A percentile compares a stretch with the other conserved stretches of the same genome.
phyloP scores from a whole-genome alignment of 805 yeast genomes.

The Saccharomycopsis guyanensis region DNA sequence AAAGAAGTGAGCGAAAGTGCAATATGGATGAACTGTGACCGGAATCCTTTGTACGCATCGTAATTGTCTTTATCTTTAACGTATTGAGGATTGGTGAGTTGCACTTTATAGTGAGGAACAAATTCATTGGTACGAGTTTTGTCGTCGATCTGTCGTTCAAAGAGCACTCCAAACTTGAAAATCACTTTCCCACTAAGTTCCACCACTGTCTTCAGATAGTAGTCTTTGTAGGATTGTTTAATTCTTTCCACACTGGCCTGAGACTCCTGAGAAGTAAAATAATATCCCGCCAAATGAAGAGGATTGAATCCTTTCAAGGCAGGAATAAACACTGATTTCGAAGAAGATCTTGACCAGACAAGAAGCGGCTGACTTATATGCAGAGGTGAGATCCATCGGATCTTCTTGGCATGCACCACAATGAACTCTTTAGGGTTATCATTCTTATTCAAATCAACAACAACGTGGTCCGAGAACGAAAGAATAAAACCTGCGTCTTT shows the following conservation, averaged over 20 bases:
- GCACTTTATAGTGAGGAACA: constrained; percentile 53
- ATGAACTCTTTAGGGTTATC: constrained; percentile 65
- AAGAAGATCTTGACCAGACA: constrained; percentile 51
- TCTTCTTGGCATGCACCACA: constrained; percentile 51
- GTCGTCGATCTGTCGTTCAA: constrained; percentile 38
- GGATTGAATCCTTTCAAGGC: constrained; percentile 21
- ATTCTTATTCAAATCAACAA: constrained; percentile 52
- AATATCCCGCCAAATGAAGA: constrained; percentile 24
- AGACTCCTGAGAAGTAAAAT: constrained; percentile 17
- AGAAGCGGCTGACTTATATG: constrained; percentile 47
- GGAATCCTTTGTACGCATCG: constrained; percentile 74
- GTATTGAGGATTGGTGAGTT: constrained; percentile 47
- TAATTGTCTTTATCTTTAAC: constrained; percentile 35
- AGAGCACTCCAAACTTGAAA: constrained; percentile 49
- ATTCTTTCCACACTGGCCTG: constrained; percentile 12
- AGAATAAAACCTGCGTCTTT: constrained; percentile 70
- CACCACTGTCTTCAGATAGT: constrained; percentile 47
- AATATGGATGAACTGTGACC: constrained; percentile 78
- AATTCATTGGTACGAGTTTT: constrained; percentile 38
- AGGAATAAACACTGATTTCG: constrained; percentile 39
- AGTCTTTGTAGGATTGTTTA: constrained; percentile 23
- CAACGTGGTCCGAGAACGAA: constrained; percentile 57
- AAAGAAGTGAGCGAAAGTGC: constrained; percentile 47
- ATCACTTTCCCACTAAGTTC: constrained; percentile 53
- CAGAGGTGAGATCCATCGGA: constrained; percentile 71